A percentile compares a stretch with the other conserved stretches of the same genome.
Evolutionary conservation across 2,329 filamentous ascomycete genomes (phyloP).

Genomic region (Pyricularia pennisetigena): DNA sequence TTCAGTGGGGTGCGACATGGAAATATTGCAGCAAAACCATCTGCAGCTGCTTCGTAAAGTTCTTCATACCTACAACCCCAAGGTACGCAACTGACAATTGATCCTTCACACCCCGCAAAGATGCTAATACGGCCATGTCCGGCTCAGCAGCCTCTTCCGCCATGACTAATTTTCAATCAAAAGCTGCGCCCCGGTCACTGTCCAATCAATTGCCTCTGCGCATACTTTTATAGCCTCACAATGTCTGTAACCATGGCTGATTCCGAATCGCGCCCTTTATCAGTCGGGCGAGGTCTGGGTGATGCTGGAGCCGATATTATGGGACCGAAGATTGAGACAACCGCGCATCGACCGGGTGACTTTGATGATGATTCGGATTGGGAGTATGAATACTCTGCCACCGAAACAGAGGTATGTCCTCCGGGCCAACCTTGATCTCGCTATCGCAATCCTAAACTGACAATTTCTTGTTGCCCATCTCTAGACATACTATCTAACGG

Average conservation of each 20-base stretch:
- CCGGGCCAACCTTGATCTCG: background rate
- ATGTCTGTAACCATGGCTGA: background rate
- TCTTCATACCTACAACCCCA: background rate
- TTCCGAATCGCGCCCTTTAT: background rate
- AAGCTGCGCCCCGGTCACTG: too few species aligned
- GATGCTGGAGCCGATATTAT: background rate
- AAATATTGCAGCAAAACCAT: background rate
- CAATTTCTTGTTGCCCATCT: background rate
- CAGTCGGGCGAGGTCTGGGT: background rate
- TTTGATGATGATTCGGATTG: conserved; percentile 33
- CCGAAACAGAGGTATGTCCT: conserved; percentile 46
- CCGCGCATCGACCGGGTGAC: background rate
- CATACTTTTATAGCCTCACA: background rate
- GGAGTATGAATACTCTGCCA: conserved; percentile 58
- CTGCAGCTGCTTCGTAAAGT: background rate
- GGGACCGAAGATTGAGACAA: background rate
- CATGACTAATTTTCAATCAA: too few species aligned
- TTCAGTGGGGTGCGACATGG: background rate
- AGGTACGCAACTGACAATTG: background rate
- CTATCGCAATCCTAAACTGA: background rate
- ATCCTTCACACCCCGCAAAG: background rate
- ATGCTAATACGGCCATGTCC: background rate
- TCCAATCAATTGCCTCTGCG: background rate
- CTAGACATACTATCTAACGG: conserved; percentile 53
- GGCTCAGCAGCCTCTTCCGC: background rate